These are phyloP conservation scores for Rhizopogon vesiculosus DNA, from an alignment of 768 basidiomycete genomes.

Conservation along the genomic window DNA sequence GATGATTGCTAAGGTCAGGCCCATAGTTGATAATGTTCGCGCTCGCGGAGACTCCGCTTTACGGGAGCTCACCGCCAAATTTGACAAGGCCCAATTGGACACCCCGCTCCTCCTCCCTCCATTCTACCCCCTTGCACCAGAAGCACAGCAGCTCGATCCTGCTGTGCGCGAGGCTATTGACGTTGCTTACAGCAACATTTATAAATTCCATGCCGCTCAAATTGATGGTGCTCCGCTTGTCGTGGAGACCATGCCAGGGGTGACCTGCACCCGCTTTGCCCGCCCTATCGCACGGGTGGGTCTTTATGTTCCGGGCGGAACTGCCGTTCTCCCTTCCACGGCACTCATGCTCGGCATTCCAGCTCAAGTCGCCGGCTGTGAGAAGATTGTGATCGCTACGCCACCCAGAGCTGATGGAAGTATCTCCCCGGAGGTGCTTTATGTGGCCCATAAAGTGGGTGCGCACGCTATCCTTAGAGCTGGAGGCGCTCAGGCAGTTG, in stretches of 20 bases:
- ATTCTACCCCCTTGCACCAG: conserved; percentile 42
- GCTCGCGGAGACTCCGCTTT: conserved; percentile 81
- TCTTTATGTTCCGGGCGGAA: conserved; percentile 95
- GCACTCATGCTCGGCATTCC: conserved; percentile 98
- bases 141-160: conserved; percentile 55
- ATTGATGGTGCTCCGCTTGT: conserved; percentile 61
- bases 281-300: conserved; percentile 95
- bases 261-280: conserved; percentile 92
- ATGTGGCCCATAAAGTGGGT: conserved; percentile 88
- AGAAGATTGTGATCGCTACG: conserved; percentile 88
- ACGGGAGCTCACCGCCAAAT: conserved; percentile 85
- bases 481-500: conserved; percentile 94
- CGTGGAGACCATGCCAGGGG: conserved; percentile 98
- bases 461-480: conserved; percentile 90
- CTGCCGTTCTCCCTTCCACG: conserved; percentile 92
- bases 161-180: conserved; percentile 81
- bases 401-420: conserved; percentile 93
- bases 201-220: conserved; percentile 89
- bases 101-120: conserved; percentile 77
- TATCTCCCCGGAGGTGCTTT: conserved; percentile 96
- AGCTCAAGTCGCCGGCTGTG: conserved; percentile 95
- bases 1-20: conserved; percentile 80
- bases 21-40: conserved; percentile 89
- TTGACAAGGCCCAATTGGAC: conserved; percentile 75
- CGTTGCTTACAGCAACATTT: conserved; percentile 85